Evolutionary conservation across 495 filamentous ascomycete species (phyloP).

Genomic region (Venustampulla echinocandica): DNA sequence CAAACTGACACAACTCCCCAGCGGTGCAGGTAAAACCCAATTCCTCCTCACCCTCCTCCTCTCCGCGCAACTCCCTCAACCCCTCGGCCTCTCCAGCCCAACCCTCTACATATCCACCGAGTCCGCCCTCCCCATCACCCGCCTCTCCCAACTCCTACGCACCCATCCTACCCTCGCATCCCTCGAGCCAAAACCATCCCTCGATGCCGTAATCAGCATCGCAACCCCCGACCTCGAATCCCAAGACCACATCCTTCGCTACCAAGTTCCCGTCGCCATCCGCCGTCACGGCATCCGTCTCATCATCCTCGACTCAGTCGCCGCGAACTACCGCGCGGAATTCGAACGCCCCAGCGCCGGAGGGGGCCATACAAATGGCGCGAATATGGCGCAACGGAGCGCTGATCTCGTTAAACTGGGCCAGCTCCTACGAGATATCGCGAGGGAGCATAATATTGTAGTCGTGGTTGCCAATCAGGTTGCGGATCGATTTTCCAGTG

Average conservation of each 20-base stretch:
- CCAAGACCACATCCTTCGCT: conserved; percentile 89
- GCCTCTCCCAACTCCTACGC: conserved; percentile 69
- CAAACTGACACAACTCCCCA: conserved; percentile 22
- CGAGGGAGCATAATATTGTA: conserved; percentile 61
- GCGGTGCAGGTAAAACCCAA: conserved; percentile 93
- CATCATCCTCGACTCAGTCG: conserved; percentile 79
- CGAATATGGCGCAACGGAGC: conserved; percentile 36
- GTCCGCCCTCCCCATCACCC: conserved; percentile 67
- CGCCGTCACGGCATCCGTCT: conserved; percentile 65
- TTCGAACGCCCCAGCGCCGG: conserved; percentile 47
- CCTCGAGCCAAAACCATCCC: conserved; percentile 46
- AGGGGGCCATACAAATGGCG: conserved; percentile 7
- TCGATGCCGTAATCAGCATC: conserved; percentile 51
- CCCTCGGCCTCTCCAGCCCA: conserved; percentile 56
- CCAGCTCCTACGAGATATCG: conserved; percentile 64
- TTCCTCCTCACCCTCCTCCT: conserved; percentile 78
- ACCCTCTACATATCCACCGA: conserved; percentile 96
- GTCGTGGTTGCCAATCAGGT: conserved; percentile 94
- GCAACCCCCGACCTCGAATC: conserved; percentile 86
- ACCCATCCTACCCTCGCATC: conserved; percentile 52
- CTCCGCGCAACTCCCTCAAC: conserved; percentile 67
- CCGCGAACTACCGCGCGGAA: conserved; percentile 91
- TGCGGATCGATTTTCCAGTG: conserved; percentile 64
- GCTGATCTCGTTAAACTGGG: conserved; percentile 68
- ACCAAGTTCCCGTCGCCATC: conserved; percentile 83